These are phyloP conservation scores for Leptodontidium sp. DNA, from an alignment of 2,329 filamentous ascomycete species.

Conservation along the genomic window DNA sequence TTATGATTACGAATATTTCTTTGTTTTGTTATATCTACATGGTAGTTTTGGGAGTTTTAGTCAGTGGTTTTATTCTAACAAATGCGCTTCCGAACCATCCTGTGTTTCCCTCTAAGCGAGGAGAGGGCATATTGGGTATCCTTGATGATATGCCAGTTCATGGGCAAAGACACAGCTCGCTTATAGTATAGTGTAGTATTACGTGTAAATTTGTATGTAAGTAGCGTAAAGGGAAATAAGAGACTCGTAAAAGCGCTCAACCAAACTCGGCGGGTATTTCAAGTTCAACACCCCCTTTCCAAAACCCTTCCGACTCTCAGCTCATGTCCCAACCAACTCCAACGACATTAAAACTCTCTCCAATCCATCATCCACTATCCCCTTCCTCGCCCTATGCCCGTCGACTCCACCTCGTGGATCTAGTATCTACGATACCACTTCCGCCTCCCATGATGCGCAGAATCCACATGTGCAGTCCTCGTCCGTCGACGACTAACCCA, in stretches of 20 bases:
- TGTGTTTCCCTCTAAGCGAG: too few relatives aligned
- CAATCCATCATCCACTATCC: neutral
- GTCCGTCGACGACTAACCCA: slow-evolving; percentile 22
- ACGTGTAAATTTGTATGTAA: neutral
- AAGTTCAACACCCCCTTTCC: neutral
- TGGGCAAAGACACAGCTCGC: too few relatives aligned
- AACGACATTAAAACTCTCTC: neutral
- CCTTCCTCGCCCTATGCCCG: neutral
- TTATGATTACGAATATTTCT: neutral
- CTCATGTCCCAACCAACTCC: neutral
- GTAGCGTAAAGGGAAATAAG: neutral
- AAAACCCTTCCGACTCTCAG: neutral
- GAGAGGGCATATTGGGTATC: too few relatives aligned
- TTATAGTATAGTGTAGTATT: neutral
- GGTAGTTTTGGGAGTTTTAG: neutral
- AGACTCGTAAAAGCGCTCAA: slow-evolving; percentile 10
- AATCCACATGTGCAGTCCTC: slow-evolving; percentile 6
- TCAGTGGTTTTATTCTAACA: too few relatives aligned
- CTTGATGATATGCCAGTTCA: too few relatives aligned
- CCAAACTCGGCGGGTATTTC: slow-evolving; percentile 17
- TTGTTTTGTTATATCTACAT: neutral
- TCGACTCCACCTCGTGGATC: neutral
- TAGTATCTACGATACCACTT: slow-evolving; percentile 30
- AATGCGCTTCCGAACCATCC: too few relatives aligned
- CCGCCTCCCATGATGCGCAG: slow-evolving; percentile 2